Conservation (phyloP, 352 stramenopile genomes). For the Phytophthora lateralis region DNA sequence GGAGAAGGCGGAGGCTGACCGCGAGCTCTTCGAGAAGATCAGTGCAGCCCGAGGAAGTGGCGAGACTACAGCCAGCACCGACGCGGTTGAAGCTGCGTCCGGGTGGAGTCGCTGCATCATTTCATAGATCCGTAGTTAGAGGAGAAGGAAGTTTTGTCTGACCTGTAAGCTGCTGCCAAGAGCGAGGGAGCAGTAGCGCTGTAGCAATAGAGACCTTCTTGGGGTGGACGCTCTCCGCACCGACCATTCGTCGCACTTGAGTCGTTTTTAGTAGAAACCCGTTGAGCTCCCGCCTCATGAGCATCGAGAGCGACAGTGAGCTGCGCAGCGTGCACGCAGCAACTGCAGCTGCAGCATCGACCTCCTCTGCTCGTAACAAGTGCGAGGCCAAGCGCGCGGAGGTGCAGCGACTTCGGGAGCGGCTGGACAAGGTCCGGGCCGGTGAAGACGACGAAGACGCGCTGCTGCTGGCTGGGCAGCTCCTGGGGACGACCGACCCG, state of each 20-base stretch:
- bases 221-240: constrained; percentile 26
- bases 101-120: constrained; percentile 67
- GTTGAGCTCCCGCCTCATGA: constrained; percentile 28
- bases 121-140: constrained; percentile 47
- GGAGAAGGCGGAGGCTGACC: constrained; percentile 35
- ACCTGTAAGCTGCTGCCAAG: constrained; percentile 9
- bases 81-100: constrained; percentile 27
- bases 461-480: constrained; percentile 25
- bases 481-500: constrained; percentile 49
- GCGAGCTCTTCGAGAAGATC: constrained; percentile 42
- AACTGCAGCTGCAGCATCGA: neutral
- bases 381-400: constrained; percentile 27
- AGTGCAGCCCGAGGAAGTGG: constrained; percentile 16
- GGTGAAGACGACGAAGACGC: constrained; percentile 34
- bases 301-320: constrained; percentile 31
- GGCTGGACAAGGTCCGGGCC: constrained; percentile 23
- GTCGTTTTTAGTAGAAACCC: constrained; percentile 17
- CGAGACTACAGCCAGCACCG: neutral
- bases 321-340: constrained; percentile 4
- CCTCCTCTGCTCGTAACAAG: constrained; percentile 15
- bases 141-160: constrained; percentile 23
- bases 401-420: constrained; percentile 27
- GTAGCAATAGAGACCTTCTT: constrained; percentile 38
- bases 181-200: constrained; percentile 8
- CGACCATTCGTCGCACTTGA: constrained; percentile 8